A percentile compares a stretch with the other conserved stretches of the same genome.
Evolutionary conservation across 345 rosid genomes (phyloP).

Genomic region (Crucihimalaya himalaica): DNA sequence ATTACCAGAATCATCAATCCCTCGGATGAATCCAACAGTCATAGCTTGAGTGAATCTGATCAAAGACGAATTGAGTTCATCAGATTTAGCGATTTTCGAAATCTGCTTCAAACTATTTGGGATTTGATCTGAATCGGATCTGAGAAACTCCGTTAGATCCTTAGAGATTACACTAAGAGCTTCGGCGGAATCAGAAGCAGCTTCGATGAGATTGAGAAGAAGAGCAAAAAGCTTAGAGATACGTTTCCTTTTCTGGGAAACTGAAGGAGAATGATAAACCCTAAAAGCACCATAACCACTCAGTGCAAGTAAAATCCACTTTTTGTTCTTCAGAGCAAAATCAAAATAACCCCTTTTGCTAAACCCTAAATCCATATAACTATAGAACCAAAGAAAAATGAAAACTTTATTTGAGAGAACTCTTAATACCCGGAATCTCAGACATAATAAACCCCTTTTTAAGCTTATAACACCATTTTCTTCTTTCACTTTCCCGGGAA

Average conservation of each 20-base stretch:
- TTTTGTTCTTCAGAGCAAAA: slow-evolving; percentile 53
- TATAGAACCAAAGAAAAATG: neutral
- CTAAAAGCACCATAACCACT: slow-evolving; percentile 59
- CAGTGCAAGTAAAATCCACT: slow-evolving; percentile 53
- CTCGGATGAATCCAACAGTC: slow-evolving; percentile 54
- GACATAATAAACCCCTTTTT: neutral
- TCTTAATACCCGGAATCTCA: neutral
- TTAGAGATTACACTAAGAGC: slow-evolving; percentile 49
- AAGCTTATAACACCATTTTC: too few species aligned
- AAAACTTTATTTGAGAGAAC: slow-evolving; percentile 2
- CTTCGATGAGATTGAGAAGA: slow-evolving; percentile 58
- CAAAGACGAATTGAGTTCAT: slow-evolving; percentile 56
- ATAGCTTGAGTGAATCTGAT: slow-evolving; percentile 53
- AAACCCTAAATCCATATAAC: slow-evolving; percentile 56
- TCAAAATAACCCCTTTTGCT: slow-evolving; percentile 48
- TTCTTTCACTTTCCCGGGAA: slow-evolving; percentile 24
- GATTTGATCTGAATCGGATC: slow-evolving; percentile 67
- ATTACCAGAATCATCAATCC: slow-evolving; percentile 37
- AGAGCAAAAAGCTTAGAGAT: slow-evolving; percentile 53
- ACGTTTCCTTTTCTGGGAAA: slow-evolving; percentile 53
- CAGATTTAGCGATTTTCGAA: slow-evolving; percentile 56
- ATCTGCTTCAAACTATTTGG: slow-evolving; percentile 77
- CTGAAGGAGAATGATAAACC: slow-evolving; percentile 61
- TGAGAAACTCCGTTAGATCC: slow-evolving; percentile 58
- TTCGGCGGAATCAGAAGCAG: slow-evolving; percentile 62